Percentiles rank a stretch among this genome's conserved stretches.
These are phyloP conservation scores for Podosphaera aphanis DNA, from an alignment of 2,329 filamentous ascomycete species.

Conservation along the genomic window DNA sequence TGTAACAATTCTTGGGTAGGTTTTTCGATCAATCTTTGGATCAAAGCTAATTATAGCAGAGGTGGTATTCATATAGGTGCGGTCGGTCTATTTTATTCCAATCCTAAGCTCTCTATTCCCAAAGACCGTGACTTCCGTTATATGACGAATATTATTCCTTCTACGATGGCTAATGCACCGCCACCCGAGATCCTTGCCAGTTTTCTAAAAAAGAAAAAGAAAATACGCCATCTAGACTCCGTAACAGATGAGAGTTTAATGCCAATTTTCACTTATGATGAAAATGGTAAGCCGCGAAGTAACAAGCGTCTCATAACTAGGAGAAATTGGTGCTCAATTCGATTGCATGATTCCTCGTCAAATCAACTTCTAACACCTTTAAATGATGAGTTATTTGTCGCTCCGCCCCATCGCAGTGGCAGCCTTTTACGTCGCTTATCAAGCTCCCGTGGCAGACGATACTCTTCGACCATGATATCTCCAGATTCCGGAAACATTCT, in stretches of 20 bases:
- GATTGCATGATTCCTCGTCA: conserved; percentile 45
- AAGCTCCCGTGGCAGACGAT: conserved; percentile 14
- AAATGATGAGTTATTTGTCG: conserved; percentile 20
- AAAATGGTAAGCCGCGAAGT: conserved; percentile 72
- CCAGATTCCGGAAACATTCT: not conserved
- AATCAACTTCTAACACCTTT: conserved; percentile 34
- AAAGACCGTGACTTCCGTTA: conserved; percentile 90
- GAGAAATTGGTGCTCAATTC: conserved; percentile 88
- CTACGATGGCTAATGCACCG: conserved; percentile 80
- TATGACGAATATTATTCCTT: conserved; percentile 89
- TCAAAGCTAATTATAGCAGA: conserved; percentile 21
- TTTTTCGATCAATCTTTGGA: not conserved
- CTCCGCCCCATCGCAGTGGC: conserved; percentile 11
- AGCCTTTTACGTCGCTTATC: conserved; percentile 15
- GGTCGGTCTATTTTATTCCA: conserved; percentile 85
- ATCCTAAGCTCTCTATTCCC: conserved; percentile 52
- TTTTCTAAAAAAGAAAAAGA: conserved; percentile 82
- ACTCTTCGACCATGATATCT: conserved; percentile 7
- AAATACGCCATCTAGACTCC: conserved; percentile 44
- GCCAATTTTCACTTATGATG: conserved; percentile 69
- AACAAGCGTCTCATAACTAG: conserved; percentile 76
- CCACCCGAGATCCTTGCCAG: conserved; percentile 75
- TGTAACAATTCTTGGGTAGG: conserved; percentile 60
- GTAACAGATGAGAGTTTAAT: conserved; percentile 92
- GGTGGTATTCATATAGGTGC: conserved; percentile 88